Evolutionary conservation across 768 basidiomycete species (phyloP), one percentile per base, ranked within the genome.

Genomic region (Dentipellis fragilis): DNA sequence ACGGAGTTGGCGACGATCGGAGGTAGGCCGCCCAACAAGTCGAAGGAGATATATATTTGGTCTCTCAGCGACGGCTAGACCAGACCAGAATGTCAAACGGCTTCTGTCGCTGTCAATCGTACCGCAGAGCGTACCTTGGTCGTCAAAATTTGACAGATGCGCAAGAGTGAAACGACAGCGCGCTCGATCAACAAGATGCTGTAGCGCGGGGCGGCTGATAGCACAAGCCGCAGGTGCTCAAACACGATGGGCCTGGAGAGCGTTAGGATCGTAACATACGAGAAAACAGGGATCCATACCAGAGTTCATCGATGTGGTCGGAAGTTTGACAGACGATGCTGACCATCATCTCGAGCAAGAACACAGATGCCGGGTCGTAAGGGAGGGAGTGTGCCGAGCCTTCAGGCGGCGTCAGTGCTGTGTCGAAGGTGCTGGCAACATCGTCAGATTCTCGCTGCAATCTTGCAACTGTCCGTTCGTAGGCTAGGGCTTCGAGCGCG

Each of bases 311-410:
- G 23, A 97, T 85, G 62, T 85, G 79, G 57, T 84, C 79, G 8
- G 85, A 79, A 1, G 86, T 80, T 57, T 90, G 83, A 59, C 80
- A 84, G 1, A 87, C 79, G 40, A 98, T 83, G 68, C 92, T 95
- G 60, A 92, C 84, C 87, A 97, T 95, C 51, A 83, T 89, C 69
- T 99, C 96, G 58, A 98, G 70, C 38, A 98, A 81, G 71, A 97
- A 95, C 1, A 96, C 85, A 8, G 93, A 90, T 3, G 93, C 90
- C 10, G 96, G 93, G 67, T 99, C 96, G 63, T 98, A 99, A 10
- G 94, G 83, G 9, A 95, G 71, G 51, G 85, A 78, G 53, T 51
- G 58, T 35, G 75, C 78, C 2, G 71, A 64, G 5, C 67, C 73
- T 29, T 78, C 78, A 64, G 71, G 71, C 17, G 73, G 64, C 2